A percentile compares a stretch with the other conserved stretches of the same genome.
Evolutionary conservation across 2,329 filamentous ascomycete genomes (phyloP).

Genomic region (Neofusicoccum kwambonambiense): DNA sequence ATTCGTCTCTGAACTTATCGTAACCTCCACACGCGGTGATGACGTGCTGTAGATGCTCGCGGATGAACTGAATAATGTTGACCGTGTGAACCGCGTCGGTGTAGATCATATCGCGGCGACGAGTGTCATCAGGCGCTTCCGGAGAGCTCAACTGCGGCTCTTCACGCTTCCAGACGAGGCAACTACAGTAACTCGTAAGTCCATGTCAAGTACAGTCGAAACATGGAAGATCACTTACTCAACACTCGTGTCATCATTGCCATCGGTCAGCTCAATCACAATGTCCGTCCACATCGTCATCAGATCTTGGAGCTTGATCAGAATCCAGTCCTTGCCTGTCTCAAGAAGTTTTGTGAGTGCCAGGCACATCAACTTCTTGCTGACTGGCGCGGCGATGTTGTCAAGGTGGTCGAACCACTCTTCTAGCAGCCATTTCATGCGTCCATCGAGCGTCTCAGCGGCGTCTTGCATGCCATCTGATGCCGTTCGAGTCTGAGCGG

Average conservation of each 20-base stretch:
- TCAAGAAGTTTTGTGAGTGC: conserved; percentile 71
- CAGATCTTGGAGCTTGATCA: conserved; percentile 67
- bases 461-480: conserved; percentile 24
- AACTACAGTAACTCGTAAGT: conserved; percentile 27
- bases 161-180: conserved; percentile 41
- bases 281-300: conserved; percentile 74
- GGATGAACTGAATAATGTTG: conserved; percentile 63
- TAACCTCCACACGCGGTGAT: conserved; percentile 64
- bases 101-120: conserved; percentile 51
- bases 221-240: conserved; percentile 30
- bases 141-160: conserved; percentile 25
- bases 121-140: conserved; percentile 46
- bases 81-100: conserved; percentile 69
- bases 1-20: conserved; percentile 64
- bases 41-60: conserved; percentile 58
- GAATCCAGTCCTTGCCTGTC: conserved; percentile 57
- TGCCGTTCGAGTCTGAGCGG: conserved; percentile 20
- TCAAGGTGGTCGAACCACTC: conserved; percentile 69
- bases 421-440: conserved; percentile 51
- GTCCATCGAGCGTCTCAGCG: conserved; percentile 34
- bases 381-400: conserved; percentile 62
- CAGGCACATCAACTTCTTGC: conserved; percentile 70
- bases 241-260: conserved; percentile 47
- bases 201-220: neutral
- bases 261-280: conserved; percentile 64